Conservation (phyloP, 2,329 filamentous ascomycete species). For the Colletotrichum orchidophilum region DNA sequence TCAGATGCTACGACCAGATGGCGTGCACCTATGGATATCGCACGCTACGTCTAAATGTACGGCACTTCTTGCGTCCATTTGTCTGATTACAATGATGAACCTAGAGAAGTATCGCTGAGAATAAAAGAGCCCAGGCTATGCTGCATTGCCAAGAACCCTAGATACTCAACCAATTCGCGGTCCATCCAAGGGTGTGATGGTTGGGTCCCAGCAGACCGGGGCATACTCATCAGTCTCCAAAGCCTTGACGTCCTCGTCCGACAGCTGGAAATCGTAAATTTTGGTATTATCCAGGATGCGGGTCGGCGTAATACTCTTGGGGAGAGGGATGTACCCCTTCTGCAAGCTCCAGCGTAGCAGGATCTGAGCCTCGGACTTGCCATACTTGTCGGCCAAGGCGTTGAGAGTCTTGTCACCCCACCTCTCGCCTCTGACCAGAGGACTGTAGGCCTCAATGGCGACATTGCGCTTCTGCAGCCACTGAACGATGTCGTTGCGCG, state of each 20-base stretch:
- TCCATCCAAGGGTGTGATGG: constrained; percentile 54
- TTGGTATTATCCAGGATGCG: constrained; percentile 72
- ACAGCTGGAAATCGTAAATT: constrained; percentile 65
- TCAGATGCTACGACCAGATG: not conserved
- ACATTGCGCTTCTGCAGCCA: constrained; percentile 77
- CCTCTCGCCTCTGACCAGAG: constrained; percentile 73
- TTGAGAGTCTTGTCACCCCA: constrained; percentile 74
- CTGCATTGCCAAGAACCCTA: not conserved
- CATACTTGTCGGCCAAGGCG: constrained; percentile 75
- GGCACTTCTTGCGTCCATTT: not conserved
- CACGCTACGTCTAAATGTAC: not conserved
- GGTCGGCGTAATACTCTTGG: constrained; percentile 76
- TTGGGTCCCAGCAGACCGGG: constrained; percentile 67
- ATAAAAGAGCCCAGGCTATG: not conserved
- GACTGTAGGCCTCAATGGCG: constrained; percentile 71
- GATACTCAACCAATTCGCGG: constrained; percentile 12
- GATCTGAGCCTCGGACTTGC: constrained; percentile 79
- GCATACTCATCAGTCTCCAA: constrained; percentile 62
- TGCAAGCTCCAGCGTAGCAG: constrained; percentile 85
- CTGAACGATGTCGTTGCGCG: constrained; percentile 78
- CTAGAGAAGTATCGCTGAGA: not conserved
- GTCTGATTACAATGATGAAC: not conserved
- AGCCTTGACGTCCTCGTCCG: constrained; percentile 59
- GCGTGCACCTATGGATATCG: not conserved
- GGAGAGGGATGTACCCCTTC: constrained; percentile 77